Evolutionary conservation across 768 basidiomycete genomes (phyloP).

Genomic region (Boletus bicolor): DNA sequence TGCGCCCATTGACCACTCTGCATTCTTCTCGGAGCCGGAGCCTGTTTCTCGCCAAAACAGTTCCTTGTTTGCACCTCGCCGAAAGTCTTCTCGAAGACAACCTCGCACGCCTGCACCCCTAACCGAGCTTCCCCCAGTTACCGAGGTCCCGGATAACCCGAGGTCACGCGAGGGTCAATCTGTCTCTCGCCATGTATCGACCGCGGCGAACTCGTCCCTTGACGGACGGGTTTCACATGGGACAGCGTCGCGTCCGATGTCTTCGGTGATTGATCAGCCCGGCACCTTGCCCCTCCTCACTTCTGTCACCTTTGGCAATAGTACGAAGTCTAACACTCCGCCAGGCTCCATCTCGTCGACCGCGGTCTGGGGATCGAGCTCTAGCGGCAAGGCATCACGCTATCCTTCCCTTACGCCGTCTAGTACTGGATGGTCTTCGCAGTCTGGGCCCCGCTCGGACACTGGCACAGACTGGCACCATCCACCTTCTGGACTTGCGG

Average conservation of each 20-base stretch:
- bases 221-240: constrained; percentile 11
- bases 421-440: constrained; percentile 10
- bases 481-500: constrained; percentile 24
- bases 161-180: not conserved
- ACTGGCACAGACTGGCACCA: constrained; percentile 23
- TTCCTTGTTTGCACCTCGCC: not conserved
- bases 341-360: constrained; percentile 18
- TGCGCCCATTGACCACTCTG: constrained; percentile 15
- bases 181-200: not conserved
- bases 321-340: constrained; percentile 12
- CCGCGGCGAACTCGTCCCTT: constrained; percentile 5
- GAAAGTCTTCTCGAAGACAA: constrained; percentile 9
- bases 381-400: constrained; percentile 21
- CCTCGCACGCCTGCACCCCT: not conserved
- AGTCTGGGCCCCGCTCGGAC: constrained; percentile 10
- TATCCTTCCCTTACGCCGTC: constrained; percentile 29
- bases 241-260: constrained; percentile 4
- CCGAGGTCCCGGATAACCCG: constrained; percentile 15
- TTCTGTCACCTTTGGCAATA: constrained; percentile 27
- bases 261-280: constrained; percentile 3
- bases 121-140: constrained; percentile 16
- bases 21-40: not conserved
- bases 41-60: not conserved
- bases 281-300: constrained; percentile 21
- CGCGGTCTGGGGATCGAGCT: constrained; percentile 9